Conservation (phyloP, 768 basidiomycete genomes). For the Pisolithus microcarpus region DNA sequence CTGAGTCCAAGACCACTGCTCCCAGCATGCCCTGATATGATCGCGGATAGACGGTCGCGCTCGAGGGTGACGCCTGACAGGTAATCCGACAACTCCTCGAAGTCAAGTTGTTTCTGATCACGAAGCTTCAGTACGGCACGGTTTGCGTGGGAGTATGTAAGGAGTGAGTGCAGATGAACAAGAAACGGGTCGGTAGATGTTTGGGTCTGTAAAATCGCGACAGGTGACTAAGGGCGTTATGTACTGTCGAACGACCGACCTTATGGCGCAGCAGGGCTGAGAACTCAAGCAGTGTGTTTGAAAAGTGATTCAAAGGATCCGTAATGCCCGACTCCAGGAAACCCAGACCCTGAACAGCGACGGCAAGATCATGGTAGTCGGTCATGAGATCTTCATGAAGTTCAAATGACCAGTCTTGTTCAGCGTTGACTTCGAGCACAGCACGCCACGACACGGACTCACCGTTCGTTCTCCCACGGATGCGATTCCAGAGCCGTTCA, state of each 20-base stretch:
- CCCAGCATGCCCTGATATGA: constrained; percentile 84
- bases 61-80: constrained; percentile 88
- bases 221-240: background rate
- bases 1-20: constrained; percentile 78
- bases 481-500: constrained; percentile 75
- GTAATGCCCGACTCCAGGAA: constrained; percentile 98
- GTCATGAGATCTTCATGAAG: constrained; percentile 88
- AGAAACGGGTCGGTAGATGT: constrained; percentile 91
- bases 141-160: constrained; percentile 92
- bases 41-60: constrained; percentile 84
- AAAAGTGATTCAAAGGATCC: constrained; percentile 94
- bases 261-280: constrained; percentile 82
- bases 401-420: constrained; percentile 74
- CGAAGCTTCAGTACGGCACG: constrained; percentile 90
- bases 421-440: constrained; percentile 62
- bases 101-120: constrained; percentile 98
- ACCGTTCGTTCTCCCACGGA: constrained; percentile 83
- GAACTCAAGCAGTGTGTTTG: constrained; percentile 92
- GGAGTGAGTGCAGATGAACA: constrained; percentile 79
- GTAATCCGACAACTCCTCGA: constrained; percentile 95
- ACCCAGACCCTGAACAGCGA: constrained; percentile 92
- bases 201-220: constrained; percentile 51
- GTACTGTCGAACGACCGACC: constrained; percentile 35
- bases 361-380: constrained; percentile 96
- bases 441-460: constrained; percentile 35